Conservation (phyloP, 2,329 filamentous ascomycete species). For the Apiospora sp. region DNA sequence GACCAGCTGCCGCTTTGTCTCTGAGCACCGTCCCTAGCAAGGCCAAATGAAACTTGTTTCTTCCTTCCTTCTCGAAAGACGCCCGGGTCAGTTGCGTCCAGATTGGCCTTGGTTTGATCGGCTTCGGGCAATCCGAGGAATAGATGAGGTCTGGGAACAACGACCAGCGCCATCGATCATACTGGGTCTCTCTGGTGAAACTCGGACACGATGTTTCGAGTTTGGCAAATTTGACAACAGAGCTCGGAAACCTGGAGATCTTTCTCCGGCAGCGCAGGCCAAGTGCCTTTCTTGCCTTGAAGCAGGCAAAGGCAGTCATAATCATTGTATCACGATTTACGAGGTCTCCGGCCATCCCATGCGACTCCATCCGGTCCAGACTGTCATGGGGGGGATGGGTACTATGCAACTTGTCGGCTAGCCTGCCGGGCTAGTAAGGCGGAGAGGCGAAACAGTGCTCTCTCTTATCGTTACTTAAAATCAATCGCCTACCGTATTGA, state of each 20-base stretch:
- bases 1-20: conserved; percentile 15
- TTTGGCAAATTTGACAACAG: conserved; percentile 7
- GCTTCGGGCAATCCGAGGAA: conserved; percentile 6
- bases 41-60: conserved; percentile 15
- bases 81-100: not conserved
- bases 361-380: not conserved
- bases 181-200: conserved; percentile 11
- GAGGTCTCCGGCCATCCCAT: conserved; percentile 7
- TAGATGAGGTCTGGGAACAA: conserved; percentile 5
- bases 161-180: not conserved
- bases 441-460: conserved; percentile 5
- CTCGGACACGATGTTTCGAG: conserved; percentile 10
- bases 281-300: not conserved
- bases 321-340: not conserved
- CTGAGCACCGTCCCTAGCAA: not conserved
- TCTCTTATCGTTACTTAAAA: not conserved
- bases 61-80: conserved; percentile 17
- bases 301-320: not conserved
- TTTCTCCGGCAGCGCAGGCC: not conserved
- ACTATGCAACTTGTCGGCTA: conserved; percentile 1
- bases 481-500: not conserved
- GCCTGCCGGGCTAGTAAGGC: conserved; percentile 10
- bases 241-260: not conserved
- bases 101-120: conserved; percentile 6
- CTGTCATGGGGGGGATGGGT: not conserved